Conservation (phyloP, 2,329 filamentous ascomycete genomes). For the Botrytis aclada region DNA sequence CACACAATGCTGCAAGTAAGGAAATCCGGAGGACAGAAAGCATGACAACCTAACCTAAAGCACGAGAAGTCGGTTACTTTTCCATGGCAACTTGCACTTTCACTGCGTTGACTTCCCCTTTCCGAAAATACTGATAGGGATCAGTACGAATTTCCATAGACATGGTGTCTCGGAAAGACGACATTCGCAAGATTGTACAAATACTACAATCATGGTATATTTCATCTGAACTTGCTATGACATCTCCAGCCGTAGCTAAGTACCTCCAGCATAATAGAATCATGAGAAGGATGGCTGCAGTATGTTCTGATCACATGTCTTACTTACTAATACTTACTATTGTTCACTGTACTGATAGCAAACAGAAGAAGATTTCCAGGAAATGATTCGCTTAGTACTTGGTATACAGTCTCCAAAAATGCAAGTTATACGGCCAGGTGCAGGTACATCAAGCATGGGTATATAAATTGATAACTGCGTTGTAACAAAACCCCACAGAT, state of each 20-base stretch:
- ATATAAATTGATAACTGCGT: conserved; percentile 14
- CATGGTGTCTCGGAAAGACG: conserved; percentile 17
- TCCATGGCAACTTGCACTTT: conserved; percentile 1
- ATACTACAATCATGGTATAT: neutral
- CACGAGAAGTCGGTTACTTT: conserved; percentile 6
- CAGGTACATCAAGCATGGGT: conserved; percentile 7
- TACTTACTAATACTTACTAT: conserved; percentile 14
- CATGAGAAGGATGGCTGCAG: conserved; percentile 18
- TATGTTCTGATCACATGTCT: conserved; percentile 20
- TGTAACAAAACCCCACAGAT: conserved; percentile 19
- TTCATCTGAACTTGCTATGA: conserved; percentile 19
- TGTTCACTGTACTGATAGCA: neutral
- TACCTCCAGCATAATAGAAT: conserved; percentile 3
- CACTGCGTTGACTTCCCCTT: neutral
- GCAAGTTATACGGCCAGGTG: neutral
- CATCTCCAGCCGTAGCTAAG: neutral
- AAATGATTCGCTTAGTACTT: neutral
- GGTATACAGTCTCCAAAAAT: conserved; percentile 5
- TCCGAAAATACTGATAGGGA: neutral
- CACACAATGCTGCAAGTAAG: conserved; percentile 15
- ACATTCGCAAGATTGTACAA: conserved; percentile 15
- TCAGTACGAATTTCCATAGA: neutral
- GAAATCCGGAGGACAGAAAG: conserved; percentile 15
- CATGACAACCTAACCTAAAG: conserved; percentile 5
- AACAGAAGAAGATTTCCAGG: neutral